phyloP scores from a whole-genome alignment of 768 basidiomycete species.

The Hemileccinum rubropunctum region DNA sequence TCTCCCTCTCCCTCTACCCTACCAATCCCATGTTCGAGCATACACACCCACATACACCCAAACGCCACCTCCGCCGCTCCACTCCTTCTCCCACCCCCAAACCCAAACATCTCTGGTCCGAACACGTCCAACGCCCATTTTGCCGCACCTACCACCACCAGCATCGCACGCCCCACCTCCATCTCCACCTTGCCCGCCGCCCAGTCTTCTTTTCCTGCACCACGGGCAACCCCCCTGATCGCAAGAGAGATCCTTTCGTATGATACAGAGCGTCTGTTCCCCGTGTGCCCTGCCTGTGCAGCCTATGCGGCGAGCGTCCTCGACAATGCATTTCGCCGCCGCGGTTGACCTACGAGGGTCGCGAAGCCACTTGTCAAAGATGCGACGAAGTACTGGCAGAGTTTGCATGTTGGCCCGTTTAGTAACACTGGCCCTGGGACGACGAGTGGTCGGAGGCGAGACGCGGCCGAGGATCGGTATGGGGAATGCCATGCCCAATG shows the following conservation, averaged over 20 bases:
- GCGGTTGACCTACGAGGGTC: constrained; percentile 88
- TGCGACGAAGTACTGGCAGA: constrained; percentile 94
- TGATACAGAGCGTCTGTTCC: too few species aligned
- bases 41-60: constrained; percentile 89
- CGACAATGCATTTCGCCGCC: constrained; percentile 89
- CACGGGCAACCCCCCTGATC: constrained; percentile 69
- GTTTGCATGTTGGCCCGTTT: constrained; percentile 89
- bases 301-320: constrained; percentile 94
- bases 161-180: constrained; percentile 69
- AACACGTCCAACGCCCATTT: constrained; percentile 45
- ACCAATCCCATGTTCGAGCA: constrained; percentile 80
- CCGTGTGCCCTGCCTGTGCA: constrained; percentile 84
- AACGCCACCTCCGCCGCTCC: constrained; percentile 46
- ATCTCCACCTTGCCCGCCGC: constrained; percentile 72
- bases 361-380: constrained; percentile 89
- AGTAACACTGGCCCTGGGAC: constrained; percentile 34
- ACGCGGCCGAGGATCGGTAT: constrained; percentile 50
- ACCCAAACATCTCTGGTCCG: constrained; percentile 37
- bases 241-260: too few species aligned
- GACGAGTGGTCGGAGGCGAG: constrained; percentile 39
- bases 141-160: constrained; percentile 56
- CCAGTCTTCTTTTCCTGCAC: constrained; percentile 54
- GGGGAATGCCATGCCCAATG: constrained; percentile 49
- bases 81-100: background rate
- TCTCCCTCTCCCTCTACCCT: constrained; percentile 30